phyloP scores from a whole-genome alignment of 1,139 yeast genomes.

The Candida sp. region DNA sequence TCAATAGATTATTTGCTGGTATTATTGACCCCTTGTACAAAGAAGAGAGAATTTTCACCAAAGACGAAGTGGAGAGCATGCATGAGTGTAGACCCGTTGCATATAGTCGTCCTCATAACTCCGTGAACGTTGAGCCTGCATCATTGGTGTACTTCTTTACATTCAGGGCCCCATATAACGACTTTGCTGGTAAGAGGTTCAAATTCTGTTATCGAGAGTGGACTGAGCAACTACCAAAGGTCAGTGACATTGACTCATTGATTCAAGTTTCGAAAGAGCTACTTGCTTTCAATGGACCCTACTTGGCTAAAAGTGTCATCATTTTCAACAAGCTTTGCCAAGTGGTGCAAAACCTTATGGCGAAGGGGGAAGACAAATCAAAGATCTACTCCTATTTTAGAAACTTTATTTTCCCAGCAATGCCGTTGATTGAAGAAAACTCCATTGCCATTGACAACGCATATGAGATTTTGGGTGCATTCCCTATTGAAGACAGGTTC shows the following conservation, averaged over 20 bases:
- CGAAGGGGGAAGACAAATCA: conserved; percentile 23
- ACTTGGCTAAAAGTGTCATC: conserved; percentile 51
- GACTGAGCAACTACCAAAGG: conserved; percentile 43
- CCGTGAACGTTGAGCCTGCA: conserved; percentile 31
- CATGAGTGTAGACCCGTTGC: conserved; percentile 28
- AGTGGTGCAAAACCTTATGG: conserved; percentile 49
- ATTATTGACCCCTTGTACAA: conserved; percentile 57
- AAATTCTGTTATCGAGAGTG: conserved; percentile 59
- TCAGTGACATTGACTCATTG: conserved; percentile 47
- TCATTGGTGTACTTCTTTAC: conserved; percentile 22
- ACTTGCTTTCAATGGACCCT: conserved; percentile 60
- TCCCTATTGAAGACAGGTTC: conserved; percentile 68
- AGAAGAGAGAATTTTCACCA: conserved; percentile 18
- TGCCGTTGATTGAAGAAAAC: conserved; percentile 63
- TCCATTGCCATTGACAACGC: conserved; percentile 68
- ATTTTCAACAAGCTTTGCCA: conserved; percentile 67
- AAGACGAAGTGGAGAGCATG: conserved; percentile 23
- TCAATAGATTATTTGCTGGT: conserved; percentile 53
- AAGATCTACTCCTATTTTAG: conserved; percentile 70
- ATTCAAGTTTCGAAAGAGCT: conserved; percentile 50
- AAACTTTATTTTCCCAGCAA: conserved; percentile 68
- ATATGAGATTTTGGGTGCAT: conserved; percentile 55
- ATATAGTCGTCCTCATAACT: conserved; percentile 35
- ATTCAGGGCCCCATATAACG: conserved; percentile 35
- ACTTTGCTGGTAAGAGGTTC: conserved; percentile 34